Percentiles rank a stretch among this genome's conserved stretches.
Evolutionary conservation across 2,329 filamentous ascomycete genomes (phyloP).

Genomic region (Cryphonectria japonica): DNA sequence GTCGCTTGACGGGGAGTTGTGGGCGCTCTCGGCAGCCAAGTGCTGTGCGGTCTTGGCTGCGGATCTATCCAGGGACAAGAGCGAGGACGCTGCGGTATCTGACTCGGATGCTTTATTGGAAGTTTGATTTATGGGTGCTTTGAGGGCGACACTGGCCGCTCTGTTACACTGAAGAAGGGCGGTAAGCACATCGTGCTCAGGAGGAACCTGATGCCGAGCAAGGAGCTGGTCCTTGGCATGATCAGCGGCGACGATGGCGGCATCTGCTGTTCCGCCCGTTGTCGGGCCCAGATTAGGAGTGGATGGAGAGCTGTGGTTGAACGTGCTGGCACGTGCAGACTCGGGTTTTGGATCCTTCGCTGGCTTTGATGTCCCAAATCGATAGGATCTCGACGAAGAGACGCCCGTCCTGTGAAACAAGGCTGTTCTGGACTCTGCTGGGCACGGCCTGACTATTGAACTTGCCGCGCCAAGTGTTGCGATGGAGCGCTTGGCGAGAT

Average conservation of each 20-base stretch:
- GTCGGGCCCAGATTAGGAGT: not conserved
- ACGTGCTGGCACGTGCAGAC: conserved; percentile 10
- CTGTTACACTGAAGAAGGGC: conserved; percentile 51
- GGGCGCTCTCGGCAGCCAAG: conserved; percentile 23
- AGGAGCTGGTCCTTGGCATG: conserved; percentile 49
- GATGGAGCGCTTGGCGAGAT: conserved; percentile 33
- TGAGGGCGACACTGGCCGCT: conserved; percentile 43
- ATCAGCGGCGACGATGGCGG: conserved; percentile 43
- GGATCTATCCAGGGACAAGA: conserved; percentile 49
- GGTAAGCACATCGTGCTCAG: conserved; percentile 46
- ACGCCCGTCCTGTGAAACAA: conserved; percentile 16
- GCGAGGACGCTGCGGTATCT: conserved; percentile 55
- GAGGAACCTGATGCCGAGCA: conserved; percentile 49
- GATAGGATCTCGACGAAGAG: conserved; percentile 17
- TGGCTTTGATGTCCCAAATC: conserved; percentile 22
- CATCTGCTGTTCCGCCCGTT: conserved; percentile 34
- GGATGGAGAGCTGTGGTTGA: not conserved
- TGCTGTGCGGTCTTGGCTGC: conserved; percentile 12
- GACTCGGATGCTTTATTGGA: conserved; percentile 44
- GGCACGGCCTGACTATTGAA: conserved; percentile 23
- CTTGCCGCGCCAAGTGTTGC: conserved; percentile 31
- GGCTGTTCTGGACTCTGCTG: conserved; percentile 16
- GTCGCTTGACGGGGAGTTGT: conserved; percentile 42
- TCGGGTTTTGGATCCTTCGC: conserved; percentile 11
- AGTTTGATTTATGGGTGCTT: conserved; percentile 46